Conservation (phyloP, 768 basidiomycete genomes). For the Sutorius australiensis region DNA sequence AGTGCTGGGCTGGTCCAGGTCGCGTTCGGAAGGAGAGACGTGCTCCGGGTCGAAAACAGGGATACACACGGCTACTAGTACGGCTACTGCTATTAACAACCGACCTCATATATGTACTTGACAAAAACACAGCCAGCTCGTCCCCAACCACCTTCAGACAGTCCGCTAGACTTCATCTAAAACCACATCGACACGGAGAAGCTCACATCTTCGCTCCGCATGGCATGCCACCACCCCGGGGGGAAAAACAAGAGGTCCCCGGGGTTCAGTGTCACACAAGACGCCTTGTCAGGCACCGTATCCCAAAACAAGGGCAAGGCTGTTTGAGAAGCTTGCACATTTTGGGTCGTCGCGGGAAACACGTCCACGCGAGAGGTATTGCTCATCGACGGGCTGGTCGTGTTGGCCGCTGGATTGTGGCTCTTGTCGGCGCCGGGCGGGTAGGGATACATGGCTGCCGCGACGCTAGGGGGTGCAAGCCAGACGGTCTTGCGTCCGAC, state of each 20-base stretch:
- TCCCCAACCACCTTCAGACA: slow-evolving; percentile 18
- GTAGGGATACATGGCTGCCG: slow-evolving; percentile 59
- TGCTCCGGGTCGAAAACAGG: slow-evolving; percentile 22
- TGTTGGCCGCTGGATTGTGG: slow-evolving; percentile 39
- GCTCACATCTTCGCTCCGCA: slow-evolving; percentile 78
- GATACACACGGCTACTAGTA: slow-evolving; percentile 8
- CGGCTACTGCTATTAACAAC: not conserved
- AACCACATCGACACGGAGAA: slow-evolving; percentile 94
- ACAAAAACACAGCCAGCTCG: slow-evolving; percentile 9
- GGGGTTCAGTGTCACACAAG: slow-evolving; percentile 60
- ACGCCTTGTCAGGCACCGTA: slow-evolving; percentile 56
- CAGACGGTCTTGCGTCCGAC: slow-evolving; percentile 88
- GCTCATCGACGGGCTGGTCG: slow-evolving; percentile 47
- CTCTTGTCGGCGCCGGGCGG: slow-evolving; percentile 11
- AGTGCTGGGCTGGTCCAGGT: slow-evolving; percentile 18
- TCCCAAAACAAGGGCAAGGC: slow-evolving; percentile 52
- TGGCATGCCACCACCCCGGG: slow-evolving; percentile 92
- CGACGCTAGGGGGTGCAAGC: slow-evolving; percentile 71
- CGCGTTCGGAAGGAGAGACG: slow-evolving; percentile 9
- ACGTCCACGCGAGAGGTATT: slow-evolving; percentile 88
- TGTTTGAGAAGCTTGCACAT: slow-evolving; percentile 17
- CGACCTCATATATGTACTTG: slow-evolving; percentile 6
- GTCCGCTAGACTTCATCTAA: slow-evolving; percentile 37
- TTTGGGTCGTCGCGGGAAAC: slow-evolving; percentile 39
- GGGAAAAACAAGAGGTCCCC: slow-evolving; percentile 91